These are phyloP conservation scores for Monosporascus sp. DNA, from an alignment of 2,329 filamentous ascomycete genomes.

Conservation along the genomic window DNA sequence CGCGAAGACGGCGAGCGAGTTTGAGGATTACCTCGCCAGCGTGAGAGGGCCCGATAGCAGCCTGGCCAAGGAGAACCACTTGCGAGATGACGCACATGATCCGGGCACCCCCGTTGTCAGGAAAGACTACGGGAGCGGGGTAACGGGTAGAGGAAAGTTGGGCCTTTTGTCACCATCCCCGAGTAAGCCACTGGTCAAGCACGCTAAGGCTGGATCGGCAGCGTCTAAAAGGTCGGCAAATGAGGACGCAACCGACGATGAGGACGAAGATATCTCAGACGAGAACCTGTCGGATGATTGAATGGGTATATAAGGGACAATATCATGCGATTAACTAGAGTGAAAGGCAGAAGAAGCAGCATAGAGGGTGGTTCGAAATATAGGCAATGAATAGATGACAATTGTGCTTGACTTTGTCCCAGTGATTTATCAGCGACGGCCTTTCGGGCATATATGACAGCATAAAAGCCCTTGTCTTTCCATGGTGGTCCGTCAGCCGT, in stretches of 20 bases:
- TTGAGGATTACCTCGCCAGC: slow-evolving; percentile 6
- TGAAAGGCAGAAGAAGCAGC: no score
- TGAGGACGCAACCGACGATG: neutral
- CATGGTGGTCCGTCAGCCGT: no score
- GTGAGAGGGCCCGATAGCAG: slow-evolving; percentile 5
- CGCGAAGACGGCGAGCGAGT: slow-evolving; percentile 9
- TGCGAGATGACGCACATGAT: slow-evolving; percentile 6
- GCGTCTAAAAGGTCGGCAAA: neutral
- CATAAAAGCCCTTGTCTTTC: no score
- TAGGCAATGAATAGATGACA: no score
- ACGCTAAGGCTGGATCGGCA: neutral
- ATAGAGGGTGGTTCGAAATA: no score
- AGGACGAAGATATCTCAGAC: neutral
- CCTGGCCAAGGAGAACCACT: slow-evolving; percentile 4
- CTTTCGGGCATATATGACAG: no score
- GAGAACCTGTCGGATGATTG: neutral
- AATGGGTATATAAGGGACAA: neutral
- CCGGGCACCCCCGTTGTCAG: neutral
- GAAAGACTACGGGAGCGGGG: neutral
- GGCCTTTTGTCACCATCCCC: neutral
- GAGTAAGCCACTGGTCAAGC: neutral
- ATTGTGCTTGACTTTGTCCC: no score
- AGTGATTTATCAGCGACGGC: no score
- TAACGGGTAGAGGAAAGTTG: neutral
- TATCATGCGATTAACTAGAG: no score